A percentile compares a stretch with the other conserved stretches of the same genome.
phyloP scores from a whole-genome alignment of 345 rosid genomes.

The Anastatica hierochuntica region DNA sequence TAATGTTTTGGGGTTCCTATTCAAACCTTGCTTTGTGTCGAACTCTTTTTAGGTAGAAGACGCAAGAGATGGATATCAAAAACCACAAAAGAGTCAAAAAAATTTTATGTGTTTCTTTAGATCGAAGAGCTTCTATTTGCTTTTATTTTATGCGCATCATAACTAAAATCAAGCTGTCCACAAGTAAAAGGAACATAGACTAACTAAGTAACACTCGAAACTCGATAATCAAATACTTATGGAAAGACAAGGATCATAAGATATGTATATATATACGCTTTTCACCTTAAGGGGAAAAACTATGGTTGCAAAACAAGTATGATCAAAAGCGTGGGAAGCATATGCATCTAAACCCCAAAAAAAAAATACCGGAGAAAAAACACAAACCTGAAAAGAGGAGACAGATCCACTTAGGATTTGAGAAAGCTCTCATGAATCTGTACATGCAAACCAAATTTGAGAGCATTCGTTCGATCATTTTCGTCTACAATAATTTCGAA shows the following conservation, averaged over 20 bases:
- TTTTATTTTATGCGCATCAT: no score
- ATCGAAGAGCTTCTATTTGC: background rate
- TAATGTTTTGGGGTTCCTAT: no score
- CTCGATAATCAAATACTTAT: background rate
- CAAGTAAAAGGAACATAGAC: background rate
- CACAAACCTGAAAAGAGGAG: conserved; percentile 12
- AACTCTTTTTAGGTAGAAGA: background rate
- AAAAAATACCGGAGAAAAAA: background rate
- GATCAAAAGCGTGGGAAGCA: background rate
- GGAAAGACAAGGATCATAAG: background rate
- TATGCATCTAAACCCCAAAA: no score
- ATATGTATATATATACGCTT: background rate
- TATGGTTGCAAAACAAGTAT: no score
- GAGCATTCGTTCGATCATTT: background rate
- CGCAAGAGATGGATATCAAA: background rate
- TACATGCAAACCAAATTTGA: conserved; percentile 8
- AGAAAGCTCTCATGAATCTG: conserved; percentile 7
- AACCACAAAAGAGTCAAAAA: background rate
- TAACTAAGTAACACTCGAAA: background rate
- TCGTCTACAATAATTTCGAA: background rate
- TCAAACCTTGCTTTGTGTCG: no score
- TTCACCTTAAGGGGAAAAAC: no score
- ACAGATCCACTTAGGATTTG: background rate
- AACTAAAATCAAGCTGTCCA: background rate
- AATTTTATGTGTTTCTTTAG: no score